Percentiles rank a stretch among this genome's conserved stretches.
Conservation (phyloP, 345 rosid species). For the Theobroma cacao region DNA sequence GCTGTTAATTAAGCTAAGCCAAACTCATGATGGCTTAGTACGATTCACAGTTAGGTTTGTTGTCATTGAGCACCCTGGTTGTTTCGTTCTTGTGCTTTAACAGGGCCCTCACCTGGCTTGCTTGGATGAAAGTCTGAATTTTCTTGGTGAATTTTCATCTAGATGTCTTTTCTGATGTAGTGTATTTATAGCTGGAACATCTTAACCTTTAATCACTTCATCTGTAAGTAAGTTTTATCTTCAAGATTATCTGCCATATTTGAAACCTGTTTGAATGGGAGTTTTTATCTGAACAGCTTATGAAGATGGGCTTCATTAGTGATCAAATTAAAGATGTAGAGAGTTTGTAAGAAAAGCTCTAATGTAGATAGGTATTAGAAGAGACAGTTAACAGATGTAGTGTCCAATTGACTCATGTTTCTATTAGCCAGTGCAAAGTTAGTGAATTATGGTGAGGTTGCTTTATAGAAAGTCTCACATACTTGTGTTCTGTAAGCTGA, state of each 20-base stretch:
- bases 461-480: neutral
- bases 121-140: too few relatives aligned
- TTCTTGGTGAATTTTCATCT: too few relatives aligned
- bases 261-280: neutral
- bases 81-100: too few relatives aligned
- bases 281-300: neutral
- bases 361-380: neutral
- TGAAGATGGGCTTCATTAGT: neutral
- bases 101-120: too few relatives aligned
- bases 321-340: neutral
- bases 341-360: neutral
- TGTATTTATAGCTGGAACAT: too few relatives aligned
- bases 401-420: neutral
- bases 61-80: too few relatives aligned
- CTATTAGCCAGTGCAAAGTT: neutral
- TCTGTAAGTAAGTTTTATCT: too few relatives aligned
- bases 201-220: too few relatives aligned
- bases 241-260: neutral
- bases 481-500: neutral
- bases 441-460: neutral
- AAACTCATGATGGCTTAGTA: neutral
- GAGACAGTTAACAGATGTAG: neutral
- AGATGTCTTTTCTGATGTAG: too few relatives aligned
- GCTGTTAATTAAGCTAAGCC: neutral
- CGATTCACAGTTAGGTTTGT: neutral